Conservation (phyloP, 129 eudicot species). For the Chrysanthemum lavandulifolium region DNA sequence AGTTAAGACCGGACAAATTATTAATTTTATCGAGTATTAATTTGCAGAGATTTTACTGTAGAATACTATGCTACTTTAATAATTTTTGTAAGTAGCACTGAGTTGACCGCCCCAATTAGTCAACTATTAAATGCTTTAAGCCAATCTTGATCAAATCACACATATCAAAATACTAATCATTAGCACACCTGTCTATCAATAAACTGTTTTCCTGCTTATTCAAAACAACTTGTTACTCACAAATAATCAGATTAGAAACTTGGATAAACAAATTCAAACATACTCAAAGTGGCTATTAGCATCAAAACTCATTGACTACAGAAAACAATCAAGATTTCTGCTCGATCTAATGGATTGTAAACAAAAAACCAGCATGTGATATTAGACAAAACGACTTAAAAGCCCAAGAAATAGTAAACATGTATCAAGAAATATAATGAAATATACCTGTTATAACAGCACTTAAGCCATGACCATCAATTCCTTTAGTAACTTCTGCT, state of each 20-base stretch:
- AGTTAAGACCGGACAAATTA: no score
- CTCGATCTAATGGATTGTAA: background rate
- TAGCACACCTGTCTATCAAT: background rate
- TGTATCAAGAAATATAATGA: background rate
- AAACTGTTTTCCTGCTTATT: no score
- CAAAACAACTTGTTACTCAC: no score
- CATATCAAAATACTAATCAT: background rate
- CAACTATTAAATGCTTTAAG: background rate
- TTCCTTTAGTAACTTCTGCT: constrained; percentile 54
- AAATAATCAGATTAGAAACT: no score
- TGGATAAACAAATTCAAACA: no score
- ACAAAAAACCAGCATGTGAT: constrained; percentile 9
- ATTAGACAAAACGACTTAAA: background rate
- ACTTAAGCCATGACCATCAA: constrained; percentile 59
- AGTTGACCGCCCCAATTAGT: background rate
- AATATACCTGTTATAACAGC: constrained; percentile 58
- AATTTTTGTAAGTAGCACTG: no score
- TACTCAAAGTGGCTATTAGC: no score
- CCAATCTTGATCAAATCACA: background rate
- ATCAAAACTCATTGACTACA: no score
- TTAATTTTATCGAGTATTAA: no score
- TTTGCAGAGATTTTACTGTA: no score
- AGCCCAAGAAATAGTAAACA: background rate
- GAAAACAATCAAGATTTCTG: no score
- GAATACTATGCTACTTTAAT: no score